A percentile compares a stretch with the other conserved stretches of the same genome.
These are phyloP conservation scores for Mucor indicus DNA, from an alignment of 371 early-diverging fungal genomes.

Conservation along the genomic window DNA sequence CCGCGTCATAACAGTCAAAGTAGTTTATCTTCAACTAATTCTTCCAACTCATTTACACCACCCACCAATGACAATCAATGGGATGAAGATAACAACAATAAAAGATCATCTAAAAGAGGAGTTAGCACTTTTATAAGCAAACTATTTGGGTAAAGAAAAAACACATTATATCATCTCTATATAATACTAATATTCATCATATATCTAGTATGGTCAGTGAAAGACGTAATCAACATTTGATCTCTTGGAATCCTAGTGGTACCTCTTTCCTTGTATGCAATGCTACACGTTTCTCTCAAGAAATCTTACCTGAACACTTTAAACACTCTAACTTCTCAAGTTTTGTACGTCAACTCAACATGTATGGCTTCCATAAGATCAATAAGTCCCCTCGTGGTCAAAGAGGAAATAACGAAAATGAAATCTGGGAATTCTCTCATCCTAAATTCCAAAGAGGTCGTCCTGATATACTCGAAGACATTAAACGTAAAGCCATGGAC, in stretches of 20 bases:
- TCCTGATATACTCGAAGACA: slow-evolving; percentile 42
- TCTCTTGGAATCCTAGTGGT: slow-evolving; percentile 80
- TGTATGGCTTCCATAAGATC: slow-evolving; percentile 65
- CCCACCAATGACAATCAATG: slow-evolving; percentile 6
- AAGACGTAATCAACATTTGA: slow-evolving; percentile 65
- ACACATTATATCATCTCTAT: neutral
- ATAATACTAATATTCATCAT: neutral
- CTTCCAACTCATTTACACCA: slow-evolving; percentile 4
- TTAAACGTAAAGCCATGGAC: slow-evolving; percentile 64
- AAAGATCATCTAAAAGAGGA: slow-evolving; percentile 8
- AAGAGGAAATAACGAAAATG: slow-evolving; percentile 67
- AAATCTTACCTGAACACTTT: slow-evolving; percentile 72
- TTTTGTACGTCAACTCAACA: slow-evolving; percentile 65
- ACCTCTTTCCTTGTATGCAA: slow-evolving; percentile 87
- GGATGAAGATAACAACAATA: slow-evolving; percentile 15
- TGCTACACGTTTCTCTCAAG: slow-evolving; percentile 78
- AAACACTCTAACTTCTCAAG: slow-evolving; percentile 59
- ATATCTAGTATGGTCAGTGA: slow-evolving; percentile 71
- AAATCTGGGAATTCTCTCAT: slow-evolving; percentile 53
- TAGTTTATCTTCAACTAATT: slow-evolving; percentile 4
- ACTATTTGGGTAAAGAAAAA: slow-evolving; percentile 14
- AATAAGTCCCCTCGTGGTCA: slow-evolving; percentile 67
- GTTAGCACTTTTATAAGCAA: slow-evolving; percentile 23
- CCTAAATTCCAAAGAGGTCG: slow-evolving; percentile 42
- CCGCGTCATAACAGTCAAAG: slow-evolving; percentile 4